Percentiles rank a stretch among this genome's conserved stretches.
Evolutionary conservation across 257 asterid genomes (phyloP).

Genomic region (Thymus quinquecostatus): DNA sequence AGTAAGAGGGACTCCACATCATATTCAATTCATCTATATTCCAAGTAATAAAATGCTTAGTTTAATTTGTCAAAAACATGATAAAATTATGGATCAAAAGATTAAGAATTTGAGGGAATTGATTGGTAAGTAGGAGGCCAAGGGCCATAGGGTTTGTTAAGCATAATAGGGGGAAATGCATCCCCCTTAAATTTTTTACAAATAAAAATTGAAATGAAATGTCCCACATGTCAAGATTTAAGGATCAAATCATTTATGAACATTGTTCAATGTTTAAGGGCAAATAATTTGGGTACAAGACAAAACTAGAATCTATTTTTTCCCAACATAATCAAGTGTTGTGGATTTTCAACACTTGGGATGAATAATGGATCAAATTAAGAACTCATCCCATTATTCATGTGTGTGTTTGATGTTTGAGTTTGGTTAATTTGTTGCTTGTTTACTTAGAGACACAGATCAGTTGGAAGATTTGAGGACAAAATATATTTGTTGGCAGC

Average conservation of each 20-base stretch:
- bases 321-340: constrained; percentile 32
- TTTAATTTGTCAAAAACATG: background rate
- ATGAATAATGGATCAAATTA: constrained; percentile 15
- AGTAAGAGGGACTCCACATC: constrained; percentile 18
- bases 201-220: constrained; percentile 3
- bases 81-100: background rate
- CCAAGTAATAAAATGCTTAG: background rate
- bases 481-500: constrained; percentile 16
- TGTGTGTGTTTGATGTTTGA: constrained; percentile 9
- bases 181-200: constrained; percentile 28
- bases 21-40: background rate
- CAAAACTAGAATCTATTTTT: constrained; percentile 26
- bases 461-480: constrained; percentile 23
- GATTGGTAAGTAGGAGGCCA: constrained; percentile 39
- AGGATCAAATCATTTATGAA: constrained; percentile 38
- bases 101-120: constrained; percentile 10
- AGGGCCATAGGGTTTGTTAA: constrained; percentile 30
- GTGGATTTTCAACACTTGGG: constrained; percentile 17
- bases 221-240: constrained; percentile 45
- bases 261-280: constrained; percentile 30
- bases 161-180: constrained; percentile 30
- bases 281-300: constrained; percentile 25
- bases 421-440: constrained; percentile 30
- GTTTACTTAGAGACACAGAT: constrained; percentile 31
- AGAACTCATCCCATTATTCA: background rate